Conservation (phyloP, 2,329 filamentous ascomycete species). For the Drechslerella stenobrocha region DNA sequence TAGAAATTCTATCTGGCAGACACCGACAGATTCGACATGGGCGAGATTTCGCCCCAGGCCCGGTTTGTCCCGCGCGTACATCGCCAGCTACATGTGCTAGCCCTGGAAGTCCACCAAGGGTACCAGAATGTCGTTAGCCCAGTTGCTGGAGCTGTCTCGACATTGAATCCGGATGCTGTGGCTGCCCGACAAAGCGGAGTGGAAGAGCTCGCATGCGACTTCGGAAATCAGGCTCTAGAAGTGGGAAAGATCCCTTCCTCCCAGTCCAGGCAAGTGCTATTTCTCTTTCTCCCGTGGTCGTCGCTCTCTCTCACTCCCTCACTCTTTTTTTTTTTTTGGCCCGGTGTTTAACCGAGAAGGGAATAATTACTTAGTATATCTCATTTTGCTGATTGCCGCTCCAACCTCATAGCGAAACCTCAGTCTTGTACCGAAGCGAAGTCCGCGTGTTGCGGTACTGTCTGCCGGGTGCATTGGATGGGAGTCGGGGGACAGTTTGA, state of each 20-base stretch:
- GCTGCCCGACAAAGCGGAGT: background rate
- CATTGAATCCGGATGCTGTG: slow-evolving; percentile 1
- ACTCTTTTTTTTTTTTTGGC: slow-evolving; percentile 12
- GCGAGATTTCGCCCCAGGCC: too few relatives aligned
- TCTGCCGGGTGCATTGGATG: slow-evolving; percentile 2
- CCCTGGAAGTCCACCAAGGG: too few relatives aligned
- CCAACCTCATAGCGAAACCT: slow-evolving; percentile 47
- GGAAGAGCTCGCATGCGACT: slow-evolving; percentile 47
- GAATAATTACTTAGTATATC: slow-evolving; percentile 36
- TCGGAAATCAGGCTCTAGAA: slow-evolving; percentile 36
- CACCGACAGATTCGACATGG: too few relatives aligned
- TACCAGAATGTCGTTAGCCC: too few relatives aligned
- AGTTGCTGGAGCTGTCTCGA: background rate
- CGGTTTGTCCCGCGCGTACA: too few relatives aligned
- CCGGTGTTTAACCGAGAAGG: slow-evolving; percentile 46
- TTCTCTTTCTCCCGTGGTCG: slow-evolving; percentile 16
- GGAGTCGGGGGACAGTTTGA: slow-evolving; percentile 1
- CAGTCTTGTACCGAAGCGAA: too few relatives aligned
- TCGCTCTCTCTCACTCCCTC: too few relatives aligned
- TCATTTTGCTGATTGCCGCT: slow-evolving; percentile 41
- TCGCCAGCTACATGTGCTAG: too few relatives aligned
- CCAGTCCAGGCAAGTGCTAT: slow-evolving; percentile 24
- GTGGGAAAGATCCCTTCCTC: slow-evolving; percentile 17
- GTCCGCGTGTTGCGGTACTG: slow-evolving; percentile 28
- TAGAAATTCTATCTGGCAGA: too few relatives aligned